These are phyloP conservation scores for Phytophthora capsici DNA, from an alignment of 352 stramenopile genomes.

Conservation along the genomic window DNA sequence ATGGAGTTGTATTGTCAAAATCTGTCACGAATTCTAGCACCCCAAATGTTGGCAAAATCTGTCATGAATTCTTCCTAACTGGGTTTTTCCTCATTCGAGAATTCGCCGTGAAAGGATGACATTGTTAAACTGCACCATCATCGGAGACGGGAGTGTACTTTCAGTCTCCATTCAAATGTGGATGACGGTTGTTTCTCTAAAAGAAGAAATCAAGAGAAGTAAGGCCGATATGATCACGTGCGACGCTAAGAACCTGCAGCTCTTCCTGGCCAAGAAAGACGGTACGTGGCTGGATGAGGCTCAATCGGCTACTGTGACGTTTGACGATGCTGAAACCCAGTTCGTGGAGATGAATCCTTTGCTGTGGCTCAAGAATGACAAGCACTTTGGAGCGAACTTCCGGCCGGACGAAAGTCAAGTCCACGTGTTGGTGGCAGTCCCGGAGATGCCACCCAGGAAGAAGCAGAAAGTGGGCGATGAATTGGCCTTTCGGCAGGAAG, in stretches of 20 bases:
- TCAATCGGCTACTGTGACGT: not conserved
- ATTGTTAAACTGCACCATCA: no score
- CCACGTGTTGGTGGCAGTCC: constrained; percentile 4
- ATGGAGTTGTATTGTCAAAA: not conserved
- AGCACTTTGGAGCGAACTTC: not conserved
- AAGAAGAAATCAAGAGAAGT: no score
- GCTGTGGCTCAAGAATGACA: not conserved
- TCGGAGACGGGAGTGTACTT: no score
- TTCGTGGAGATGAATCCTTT: not conserved
- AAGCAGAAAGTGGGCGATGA: not conserved
- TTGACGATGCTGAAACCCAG: not conserved
- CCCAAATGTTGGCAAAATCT: no score
- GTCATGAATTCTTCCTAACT: no score
- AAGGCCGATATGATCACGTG: no score
- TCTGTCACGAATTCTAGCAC: no score
- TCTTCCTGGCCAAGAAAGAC: constrained; percentile 1
- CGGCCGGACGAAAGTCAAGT: not conserved
- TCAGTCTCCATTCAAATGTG: no score
- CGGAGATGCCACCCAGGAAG: not conserved
- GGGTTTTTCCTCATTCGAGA: no score
- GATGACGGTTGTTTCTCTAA: no score
- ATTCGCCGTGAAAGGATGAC: no score
- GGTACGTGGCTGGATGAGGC: not conserved
- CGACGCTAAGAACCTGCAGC: not conserved
- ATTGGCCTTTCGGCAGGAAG: not conserved